Evolutionary conservation across 805 yeast species (phyloP).

Genomic region (Candida takata): DNA sequence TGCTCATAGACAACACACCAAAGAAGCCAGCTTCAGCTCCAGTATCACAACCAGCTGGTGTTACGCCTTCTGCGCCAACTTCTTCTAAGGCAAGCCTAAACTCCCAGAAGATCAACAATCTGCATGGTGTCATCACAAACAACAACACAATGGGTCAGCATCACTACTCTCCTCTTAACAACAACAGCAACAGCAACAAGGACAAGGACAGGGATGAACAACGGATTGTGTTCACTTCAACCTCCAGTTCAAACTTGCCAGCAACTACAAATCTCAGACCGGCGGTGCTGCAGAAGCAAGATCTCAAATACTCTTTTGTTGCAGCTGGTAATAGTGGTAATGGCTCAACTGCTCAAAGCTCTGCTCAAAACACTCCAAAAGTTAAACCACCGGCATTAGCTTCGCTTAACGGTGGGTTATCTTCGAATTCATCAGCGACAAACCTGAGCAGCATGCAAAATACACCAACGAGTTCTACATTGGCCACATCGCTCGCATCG

Average conservation of each 20-base stretch:
- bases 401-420: not conserved
- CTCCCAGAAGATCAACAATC: too few species aligned
- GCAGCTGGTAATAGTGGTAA: conserved; percentile 15
- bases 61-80: not conserved
- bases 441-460: conserved; percentile 4
- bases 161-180: too few species aligned
- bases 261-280: conserved; percentile 35
- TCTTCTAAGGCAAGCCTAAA: too few species aligned
- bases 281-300: conserved; percentile 49
- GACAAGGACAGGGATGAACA: conserved; percentile 1
- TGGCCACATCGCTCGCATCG: too few species aligned
- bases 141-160: too few species aligned
- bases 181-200: conserved; percentile 1
- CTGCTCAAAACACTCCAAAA: conserved; percentile 18
- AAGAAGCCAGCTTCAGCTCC: conserved; percentile 27
- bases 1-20: conserved; percentile 24
- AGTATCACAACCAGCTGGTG: not conserved
- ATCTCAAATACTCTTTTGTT: conserved; percentile 50
- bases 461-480: not conserved
- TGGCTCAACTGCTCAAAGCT: not conserved
- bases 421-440: conserved; percentile 5
- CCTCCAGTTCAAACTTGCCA: conserved; percentile 3
- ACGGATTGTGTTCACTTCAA: too few species aligned
- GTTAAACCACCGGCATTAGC: conserved; percentile 14
- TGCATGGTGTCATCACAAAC: too few species aligned